Conservation (phyloP, 352 stramenopile genomes). For the Phytophthora ramorum region DNA sequence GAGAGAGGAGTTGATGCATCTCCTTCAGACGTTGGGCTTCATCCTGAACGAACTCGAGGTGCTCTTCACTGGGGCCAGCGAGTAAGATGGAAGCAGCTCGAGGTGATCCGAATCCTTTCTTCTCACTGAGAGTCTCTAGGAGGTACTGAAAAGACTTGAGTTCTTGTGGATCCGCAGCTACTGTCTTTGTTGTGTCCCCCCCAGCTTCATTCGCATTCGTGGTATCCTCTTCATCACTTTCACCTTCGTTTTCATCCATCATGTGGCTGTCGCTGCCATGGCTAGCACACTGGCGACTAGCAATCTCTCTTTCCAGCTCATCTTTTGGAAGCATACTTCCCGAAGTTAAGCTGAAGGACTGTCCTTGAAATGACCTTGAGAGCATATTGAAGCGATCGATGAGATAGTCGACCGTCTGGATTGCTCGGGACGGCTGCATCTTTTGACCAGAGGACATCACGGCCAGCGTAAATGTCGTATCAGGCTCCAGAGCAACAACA, state of each 20-base stretch:
- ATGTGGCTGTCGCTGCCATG: constrained; percentile 14
- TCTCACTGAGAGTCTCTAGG: constrained; percentile 48
- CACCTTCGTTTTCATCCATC: constrained; percentile 6
- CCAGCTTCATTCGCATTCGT: background rate
- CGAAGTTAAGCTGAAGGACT: constrained; percentile 5
- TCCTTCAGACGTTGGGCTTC: constrained; percentile 44
- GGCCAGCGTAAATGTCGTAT: constrained; percentile 53
- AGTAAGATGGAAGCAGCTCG: constrained; percentile 42
- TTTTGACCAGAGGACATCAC: constrained; percentile 77
- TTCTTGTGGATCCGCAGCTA: constrained; percentile 14
- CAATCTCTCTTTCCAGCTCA: background rate
- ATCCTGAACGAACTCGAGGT: constrained; percentile 58
- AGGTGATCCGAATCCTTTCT: constrained; percentile 27
- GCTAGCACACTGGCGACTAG: constrained; percentile 1
- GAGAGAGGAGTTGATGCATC: constrained; percentile 20
- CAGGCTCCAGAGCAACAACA: constrained; percentile 50
- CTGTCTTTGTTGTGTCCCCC: constrained; percentile 17
- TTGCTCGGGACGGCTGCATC: constrained; percentile 55
- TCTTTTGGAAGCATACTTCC: background rate
- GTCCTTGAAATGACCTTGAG: constrained; percentile 42
- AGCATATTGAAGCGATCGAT: constrained; percentile 77
- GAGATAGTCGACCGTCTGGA: constrained; percentile 69
- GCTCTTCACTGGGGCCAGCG: constrained; percentile 32
- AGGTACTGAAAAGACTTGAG: constrained; percentile 59
- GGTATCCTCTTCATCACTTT: background rate